Evolutionary conservation across 306 rosid species (phyloP).

Genomic region (Pyrus betulifolia): DNA sequence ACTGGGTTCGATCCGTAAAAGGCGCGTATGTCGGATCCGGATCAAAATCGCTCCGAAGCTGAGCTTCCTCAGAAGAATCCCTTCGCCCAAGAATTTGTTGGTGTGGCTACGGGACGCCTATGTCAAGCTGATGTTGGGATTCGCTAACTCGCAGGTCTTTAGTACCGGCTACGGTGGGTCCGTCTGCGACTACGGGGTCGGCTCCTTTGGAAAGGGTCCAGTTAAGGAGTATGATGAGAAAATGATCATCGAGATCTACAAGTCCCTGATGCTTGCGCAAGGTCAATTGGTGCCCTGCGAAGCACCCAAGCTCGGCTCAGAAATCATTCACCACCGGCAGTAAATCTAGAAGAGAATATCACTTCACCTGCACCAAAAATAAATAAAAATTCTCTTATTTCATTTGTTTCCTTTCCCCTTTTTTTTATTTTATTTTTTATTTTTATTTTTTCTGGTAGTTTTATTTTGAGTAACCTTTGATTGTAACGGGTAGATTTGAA

Average conservation of each 20-base stretch:
- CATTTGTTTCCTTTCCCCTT: too few relatives aligned
- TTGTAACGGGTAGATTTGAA: background rate
- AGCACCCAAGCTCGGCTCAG: conserved; percentile 12
- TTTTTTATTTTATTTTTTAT: too few relatives aligned
- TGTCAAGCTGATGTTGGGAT: conserved; percentile 55
- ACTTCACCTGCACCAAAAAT: background rate
- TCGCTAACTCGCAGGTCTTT: conserved; percentile 53
- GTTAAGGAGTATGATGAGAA: conserved; percentile 73
- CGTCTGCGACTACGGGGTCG: background rate
- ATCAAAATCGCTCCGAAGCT: conserved; percentile 48
- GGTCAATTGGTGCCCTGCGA: conserved; percentile 32
- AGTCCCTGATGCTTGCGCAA: conserved; percentile 40
- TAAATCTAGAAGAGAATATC: background rate
- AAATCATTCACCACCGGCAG: conserved; percentile 20
- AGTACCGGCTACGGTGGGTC: conserved; percentile 30
- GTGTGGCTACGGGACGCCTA: conserved; percentile 76
- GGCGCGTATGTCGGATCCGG: conserved; percentile 50
- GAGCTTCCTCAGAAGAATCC: conserved; percentile 13
- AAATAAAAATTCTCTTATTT: background rate
- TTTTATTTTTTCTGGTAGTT: background rate
- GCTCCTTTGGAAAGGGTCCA: conserved; percentile 21
- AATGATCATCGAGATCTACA: conserved; percentile 61
- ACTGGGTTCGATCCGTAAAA: conserved; percentile 19
- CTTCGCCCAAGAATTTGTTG: conserved; percentile 53
- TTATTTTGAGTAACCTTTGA: background rate